Evolutionary conservation across 352 stramenopile genomes (phyloP).

Genomic region (Globisporangium carolinianum): DNA sequence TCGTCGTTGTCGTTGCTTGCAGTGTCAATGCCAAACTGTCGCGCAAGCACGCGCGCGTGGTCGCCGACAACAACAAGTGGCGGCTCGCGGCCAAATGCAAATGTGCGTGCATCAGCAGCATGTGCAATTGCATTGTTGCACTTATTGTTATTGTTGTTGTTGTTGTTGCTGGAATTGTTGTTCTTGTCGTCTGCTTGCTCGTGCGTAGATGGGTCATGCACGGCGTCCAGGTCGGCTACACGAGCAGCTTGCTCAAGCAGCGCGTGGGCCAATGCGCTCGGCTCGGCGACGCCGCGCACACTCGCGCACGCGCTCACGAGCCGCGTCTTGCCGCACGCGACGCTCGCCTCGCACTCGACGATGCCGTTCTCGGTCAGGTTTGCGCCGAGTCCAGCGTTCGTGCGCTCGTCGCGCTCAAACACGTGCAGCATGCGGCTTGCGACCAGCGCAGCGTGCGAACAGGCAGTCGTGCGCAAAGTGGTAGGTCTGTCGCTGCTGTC

Average conservation of each 20-base stretch:
- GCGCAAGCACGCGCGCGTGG: slow-evolving; percentile 25
- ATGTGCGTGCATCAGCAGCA: not conserved
- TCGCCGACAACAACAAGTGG: slow-evolving; percentile 55
- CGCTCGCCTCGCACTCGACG: slow-evolving; percentile 54
- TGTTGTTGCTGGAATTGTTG: not conserved
- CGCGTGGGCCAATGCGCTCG: slow-evolving; percentile 32
- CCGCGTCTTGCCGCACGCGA: slow-evolving; percentile 33
- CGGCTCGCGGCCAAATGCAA: slow-evolving; percentile 36
- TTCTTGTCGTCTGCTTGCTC: not conserved
- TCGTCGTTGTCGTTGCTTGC: slow-evolving; percentile 10
- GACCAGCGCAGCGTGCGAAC: slow-evolving; percentile 19
- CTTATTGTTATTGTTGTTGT: not conserved
- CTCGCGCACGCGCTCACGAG: slow-evolving; percentile 35
- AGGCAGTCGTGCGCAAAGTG: not conserved
- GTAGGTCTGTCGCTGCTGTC: not conserved
- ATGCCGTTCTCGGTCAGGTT: slow-evolving; percentile 41
- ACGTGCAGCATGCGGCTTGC: slow-evolving; percentile 26
- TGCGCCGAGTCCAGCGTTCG: slow-evolving; percentile 48
- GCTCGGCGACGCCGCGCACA: slow-evolving; percentile 39
- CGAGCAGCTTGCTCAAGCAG: slow-evolving; percentile 27
- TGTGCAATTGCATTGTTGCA: not conserved
- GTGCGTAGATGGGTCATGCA: not conserved
- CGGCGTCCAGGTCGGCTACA: not conserved
- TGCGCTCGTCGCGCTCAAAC: slow-evolving; percentile 43
- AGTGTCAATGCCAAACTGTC: slow-evolving; percentile 30